Percentiles rank a stretch among this genome's conserved stretches.
Conservation (phyloP, 306 rosid genomes). For the Vachellia collinsii region DNA sequence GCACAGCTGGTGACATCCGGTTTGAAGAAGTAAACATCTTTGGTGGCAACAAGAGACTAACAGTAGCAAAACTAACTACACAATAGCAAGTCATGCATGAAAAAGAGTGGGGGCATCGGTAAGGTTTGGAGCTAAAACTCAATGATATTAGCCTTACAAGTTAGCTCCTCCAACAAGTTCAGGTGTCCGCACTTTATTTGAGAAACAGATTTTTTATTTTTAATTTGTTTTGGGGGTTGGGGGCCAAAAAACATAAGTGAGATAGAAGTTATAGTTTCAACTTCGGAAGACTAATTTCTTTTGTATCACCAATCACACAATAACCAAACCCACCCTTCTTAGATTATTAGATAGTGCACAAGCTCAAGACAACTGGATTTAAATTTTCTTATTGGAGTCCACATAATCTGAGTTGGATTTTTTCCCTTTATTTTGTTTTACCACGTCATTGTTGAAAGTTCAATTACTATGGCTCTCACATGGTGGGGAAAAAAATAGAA, state of each 20-base stretch:
- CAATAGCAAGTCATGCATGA: constrained; percentile 17
- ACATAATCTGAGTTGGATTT: too few species aligned
- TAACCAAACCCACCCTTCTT: too few species aligned
- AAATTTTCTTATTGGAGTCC: too few species aligned
- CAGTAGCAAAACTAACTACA: constrained; percentile 22
- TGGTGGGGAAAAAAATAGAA: too few species aligned
- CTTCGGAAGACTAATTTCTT: too few species aligned
- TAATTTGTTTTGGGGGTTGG: too few species aligned
- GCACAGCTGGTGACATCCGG: background rate
- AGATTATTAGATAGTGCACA: background rate
- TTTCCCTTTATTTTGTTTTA: too few species aligned
- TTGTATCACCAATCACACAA: too few species aligned
- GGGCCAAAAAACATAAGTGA: too few species aligned
- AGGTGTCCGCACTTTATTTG: background rate
- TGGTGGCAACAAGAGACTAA: constrained; percentile 11
- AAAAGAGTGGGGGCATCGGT: background rate
- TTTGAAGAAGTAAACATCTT: constrained; percentile 6
- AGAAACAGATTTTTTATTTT: background rate
- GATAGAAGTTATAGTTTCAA: too few species aligned
- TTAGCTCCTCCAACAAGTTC: background rate
- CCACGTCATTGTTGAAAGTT: too few species aligned
- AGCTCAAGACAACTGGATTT: background rate
- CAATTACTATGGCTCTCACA: too few species aligned
- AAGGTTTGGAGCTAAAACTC: background rate
- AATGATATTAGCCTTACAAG: background rate